Base-by-base conservation (phyloP, 441 rosid genomes). In the Mallotus repandus region DNA sequence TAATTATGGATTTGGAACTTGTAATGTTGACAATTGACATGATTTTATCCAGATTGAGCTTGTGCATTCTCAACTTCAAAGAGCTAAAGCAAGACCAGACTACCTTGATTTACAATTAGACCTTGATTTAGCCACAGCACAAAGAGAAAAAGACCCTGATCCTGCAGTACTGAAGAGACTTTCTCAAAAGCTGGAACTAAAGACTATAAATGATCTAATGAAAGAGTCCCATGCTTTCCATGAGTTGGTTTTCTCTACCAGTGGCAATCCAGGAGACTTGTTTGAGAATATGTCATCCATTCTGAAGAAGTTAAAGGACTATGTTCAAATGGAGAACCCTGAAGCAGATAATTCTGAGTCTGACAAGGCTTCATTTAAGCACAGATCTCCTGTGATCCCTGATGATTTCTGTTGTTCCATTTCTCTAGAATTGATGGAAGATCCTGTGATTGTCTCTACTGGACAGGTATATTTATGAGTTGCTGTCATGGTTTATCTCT, bases 371-470 rank as follows among this genome's bases (percentile, higher is more conserved):
- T 70, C 82, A 46, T 66, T 83, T 10, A 93, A 85, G 77, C 98
- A 96, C 79, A 85, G 93, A 35, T 93, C 97, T 75, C 99, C 99
- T 56, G 92, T 93, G 68, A 91, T 93, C 70, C 99, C 99, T 0
- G 99, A 96, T 82, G 97, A 93, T 82, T 96, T 96, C 58, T 97
- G 97, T 13, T 96, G 99, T 81, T 97, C 99, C 0, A 93, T 96
- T 81, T 96, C 99, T 71, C 96, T 96, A 43, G 99, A 96, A 81
- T 77, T 93, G 80, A 96, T 93, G 99, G 91, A 87, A 83, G 98
- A 96, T 86, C 99, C 99, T 15, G 99, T 93, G n/a, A 96, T 96
- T n/a, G 93, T 96, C 76, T 96, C 99, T 50, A 93, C 99, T n/a
- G 99, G 99, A 74, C 98, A 93, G 98, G 98, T 95, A 62, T 76